A percentile compares a stretch with the other conserved stretches of the same genome.
Evolutionary conservation across 2,329 filamentous ascomycete genomes (phyloP).

Genomic region (Penicillium olsonii): DNA sequence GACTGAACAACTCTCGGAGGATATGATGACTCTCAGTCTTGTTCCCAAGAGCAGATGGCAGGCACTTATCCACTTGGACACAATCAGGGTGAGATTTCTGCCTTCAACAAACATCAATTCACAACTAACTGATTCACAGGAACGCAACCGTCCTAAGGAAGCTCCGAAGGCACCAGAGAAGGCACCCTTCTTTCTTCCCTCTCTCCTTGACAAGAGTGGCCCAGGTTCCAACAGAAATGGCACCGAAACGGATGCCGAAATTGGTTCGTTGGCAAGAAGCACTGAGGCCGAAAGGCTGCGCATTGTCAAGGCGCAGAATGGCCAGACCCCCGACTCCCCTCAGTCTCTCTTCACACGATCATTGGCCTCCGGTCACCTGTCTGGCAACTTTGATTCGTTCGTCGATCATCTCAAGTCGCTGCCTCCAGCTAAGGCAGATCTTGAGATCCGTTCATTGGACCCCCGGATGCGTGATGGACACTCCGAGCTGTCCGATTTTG

Average conservation of each 20-base stretch:
- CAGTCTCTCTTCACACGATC: conserved; percentile 50
- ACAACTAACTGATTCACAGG: conserved; percentile 46
- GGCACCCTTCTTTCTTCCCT: conserved; percentile 89
- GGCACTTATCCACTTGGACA: conserved; percentile 85
- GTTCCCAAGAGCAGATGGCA: conserved; percentile 93
- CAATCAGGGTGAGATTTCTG: conserved; percentile 61
- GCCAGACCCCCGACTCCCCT: conserved; percentile 32
- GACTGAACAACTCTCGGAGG: conserved; percentile 75
- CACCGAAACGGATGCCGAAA: conserved; percentile 27
- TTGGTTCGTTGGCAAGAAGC: conserved; percentile 33
- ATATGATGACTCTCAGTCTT: conserved; percentile 85
- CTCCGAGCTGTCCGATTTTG: conserved; percentile 77
- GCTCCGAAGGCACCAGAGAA: conserved; percentile 89
- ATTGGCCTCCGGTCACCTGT: conserved; percentile 48
- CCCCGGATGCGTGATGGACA: conserved; percentile 45
- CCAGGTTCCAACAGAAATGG: conserved; percentile 24
- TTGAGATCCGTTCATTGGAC: conserved; percentile 82
- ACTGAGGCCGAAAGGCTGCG: conserved; percentile 59
- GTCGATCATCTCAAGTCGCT: conserved; percentile 78
- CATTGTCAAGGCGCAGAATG: conserved; percentile 67
- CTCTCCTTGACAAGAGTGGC: conserved; percentile 26
- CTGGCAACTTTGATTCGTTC: conserved; percentile 66
- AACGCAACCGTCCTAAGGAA: conserved; percentile 92
- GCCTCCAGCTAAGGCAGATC: conserved; percentile 80
- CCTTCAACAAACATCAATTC: not conserved